Base-by-base conservation (phyloP, 2,329 filamentous ascomycete species). In the Rhinocladiella similis region DNA sequence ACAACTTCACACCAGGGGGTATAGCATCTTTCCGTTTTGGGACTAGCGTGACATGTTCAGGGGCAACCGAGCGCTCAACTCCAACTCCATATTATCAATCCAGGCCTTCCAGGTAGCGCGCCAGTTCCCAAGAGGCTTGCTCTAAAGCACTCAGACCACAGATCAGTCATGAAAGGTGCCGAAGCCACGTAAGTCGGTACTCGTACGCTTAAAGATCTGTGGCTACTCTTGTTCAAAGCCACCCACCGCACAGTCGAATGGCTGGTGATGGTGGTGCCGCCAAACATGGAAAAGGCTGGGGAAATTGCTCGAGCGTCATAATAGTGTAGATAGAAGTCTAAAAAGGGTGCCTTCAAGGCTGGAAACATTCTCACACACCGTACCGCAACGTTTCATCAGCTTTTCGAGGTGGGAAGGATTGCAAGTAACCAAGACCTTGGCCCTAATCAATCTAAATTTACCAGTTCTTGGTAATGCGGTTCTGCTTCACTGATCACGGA, bases 1-100 rank as follows among this genome's bases (percentile, higher is more conserved):
- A 43, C 54, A 52, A 48, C 43, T 50, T 50, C 22, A 36, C 48
- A 46, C 48, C 53, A 59, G 47, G 52, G n/a, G 48, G 52, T n/a
- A 19, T n/a, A 16, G 10, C 5, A 33, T 29, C 18, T 50, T 57
- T 25, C 54, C 54, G 14, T 6, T 35, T 53, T 14, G 19, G 29
- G 54, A 53, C 36, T 57, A 57, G 49, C 25, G 43, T 39, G 48
- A 39, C 14, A 27, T 36, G 5, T 49, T 57, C 54, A 57, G 54
- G 54, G 54, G 54, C 49, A 35, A 36, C 52, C 13, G 27, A 12
- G 27, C 25, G 42, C n/a, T 45, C 36, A 14, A 47, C 42, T 39
- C 33, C 42, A 46, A 25, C 43, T 46, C 20, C 29, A 33, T 33
- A 9, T 33, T 7, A 33, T 33, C 29, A 9, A 33, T 33, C 29